Base-by-base conservation (phyloP, 2,329 filamentous ascomycete genomes). In the Epichloe elymi region DNA sequence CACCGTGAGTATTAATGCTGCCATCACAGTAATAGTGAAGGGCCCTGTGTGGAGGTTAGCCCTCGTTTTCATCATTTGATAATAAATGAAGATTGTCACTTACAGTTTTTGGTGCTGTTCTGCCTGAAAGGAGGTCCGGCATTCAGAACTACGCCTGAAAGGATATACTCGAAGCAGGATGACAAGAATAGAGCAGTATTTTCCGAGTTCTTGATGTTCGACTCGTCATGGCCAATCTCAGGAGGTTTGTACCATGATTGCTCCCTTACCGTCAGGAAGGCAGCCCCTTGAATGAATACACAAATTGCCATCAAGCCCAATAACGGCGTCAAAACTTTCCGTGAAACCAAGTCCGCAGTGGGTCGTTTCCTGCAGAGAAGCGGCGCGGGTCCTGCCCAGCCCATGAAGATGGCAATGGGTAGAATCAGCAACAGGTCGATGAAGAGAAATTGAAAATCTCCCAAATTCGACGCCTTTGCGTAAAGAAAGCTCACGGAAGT, bases 361-460 rank as follows among this genome's bases (percentile, higher is more conserved):
- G 93, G 93, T 37, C 89, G 78, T 67, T 97, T 98, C 52, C 78
- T 80, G 59, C 82, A 86, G 14, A 98, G 78, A 38, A 77, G 73
- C 2, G 82, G 82, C 61, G 85, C 88, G 1, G 94, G 86, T 5
- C 86, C 89, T 23, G 87, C 88, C 93, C 94, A 97, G 58, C 93
- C 90, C 93, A 98, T 98, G 66, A 97, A 97, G 53, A 98, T 88
- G 23, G 93, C 93, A 60, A 98, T 95, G 4, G 93, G 93, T 3
- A 98, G 73, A 61, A 98, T 98, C 51, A 98, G 80, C 3, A 85
- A 74, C 14, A 98, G 75, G 60, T 98, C 93, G 62, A 98, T 97
- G 67, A 91, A 97, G 4, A 98, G 75, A 65, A 96, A 98, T 68
- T 97, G 93, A 63, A 98, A 97, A 66, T 98, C 93, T 47, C 93